Base-by-base conservation (phyloP, 2,329 filamentous ascomycete species). In the Fusarium liriodendri region DNA sequence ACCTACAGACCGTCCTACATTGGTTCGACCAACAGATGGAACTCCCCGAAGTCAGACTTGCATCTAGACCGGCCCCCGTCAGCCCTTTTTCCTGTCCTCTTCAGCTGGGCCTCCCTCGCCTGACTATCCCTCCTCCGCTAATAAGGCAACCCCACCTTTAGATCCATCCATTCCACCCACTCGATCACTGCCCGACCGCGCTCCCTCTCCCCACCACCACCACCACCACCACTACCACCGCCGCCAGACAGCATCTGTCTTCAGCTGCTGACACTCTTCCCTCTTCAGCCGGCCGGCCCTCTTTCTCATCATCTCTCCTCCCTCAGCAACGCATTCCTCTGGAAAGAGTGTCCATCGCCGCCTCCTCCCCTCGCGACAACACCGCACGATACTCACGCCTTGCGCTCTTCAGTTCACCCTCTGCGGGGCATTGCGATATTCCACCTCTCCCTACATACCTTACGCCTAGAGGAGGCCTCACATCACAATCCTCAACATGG, bases 391-490 rank as follows among this genome's bases (percentile, higher is more conserved):
- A 29, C 33, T 32, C 25, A 25, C 50, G 29, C 22, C 50, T 29
- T 29, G 37, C 33, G 29, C 38, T 37, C 20, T 64, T 54, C 29
- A 62, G 37, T 38, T 32, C 14, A 72, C 52, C 37, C 61, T 71
- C 58, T 74, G 72, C 72, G 72, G 72, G 68, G 71, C 73, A 71
- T 45, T 58, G 63, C 62, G 61, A 72, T 67, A 59, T 52, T 71
- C 66, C 55, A 69, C 47, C 18, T 52, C 47, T 27, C 45, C 25
- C 27, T 13, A 29, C 16, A 10, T 32, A 18, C 55, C 61, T 37
- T 59, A 38, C 33, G 68, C 63, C 22, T 55, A 32, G 38, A 66
- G 27, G 47, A 18, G 27, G 47, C 37, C 71, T 66, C 66, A 20
- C 50, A 32, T 42, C 50, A 59, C 66, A 62, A 61, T 10, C 35